A percentile compares a stretch with the other conserved stretches of the same genome.
These are phyloP conservation scores for Hirsutella thompsonii DNA, from an alignment of 2,329 filamentous ascomycete genomes.

Conservation along the genomic window DNA sequence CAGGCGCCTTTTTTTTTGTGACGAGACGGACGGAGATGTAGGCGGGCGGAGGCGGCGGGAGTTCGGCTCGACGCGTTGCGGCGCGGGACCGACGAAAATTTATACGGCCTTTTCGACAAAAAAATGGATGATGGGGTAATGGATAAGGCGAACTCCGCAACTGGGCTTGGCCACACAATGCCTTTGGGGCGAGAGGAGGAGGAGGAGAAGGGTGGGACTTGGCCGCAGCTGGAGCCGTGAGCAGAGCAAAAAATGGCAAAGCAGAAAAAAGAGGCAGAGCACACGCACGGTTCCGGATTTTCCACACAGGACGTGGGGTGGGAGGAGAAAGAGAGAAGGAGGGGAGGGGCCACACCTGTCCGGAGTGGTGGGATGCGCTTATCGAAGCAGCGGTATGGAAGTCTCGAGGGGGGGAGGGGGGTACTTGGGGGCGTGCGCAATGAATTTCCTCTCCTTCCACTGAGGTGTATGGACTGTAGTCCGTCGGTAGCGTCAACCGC, in stretches of 20 bases:
- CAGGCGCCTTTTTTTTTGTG: too few species aligned
- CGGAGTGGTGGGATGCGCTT: constrained; percentile 5
- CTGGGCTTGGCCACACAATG: constrained; percentile 4
- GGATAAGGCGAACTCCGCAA: constrained; percentile 12
- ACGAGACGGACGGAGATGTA: not conserved
- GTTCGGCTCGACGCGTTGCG: not conserved
- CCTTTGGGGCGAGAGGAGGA: constrained; percentile 2
- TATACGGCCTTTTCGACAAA: constrained; percentile 11
- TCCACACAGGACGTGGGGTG: constrained; percentile 2
- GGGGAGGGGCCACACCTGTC: constrained; percentile 2
- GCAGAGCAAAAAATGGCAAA: constrained; percentile 1
- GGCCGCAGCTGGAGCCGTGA: constrained; percentile 3
- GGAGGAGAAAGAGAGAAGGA: not conserved
- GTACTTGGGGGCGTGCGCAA: constrained; percentile 11
- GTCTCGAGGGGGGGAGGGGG: constrained; percentile 8
- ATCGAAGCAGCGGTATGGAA: constrained; percentile 16
- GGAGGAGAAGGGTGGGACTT: constrained; percentile 3
- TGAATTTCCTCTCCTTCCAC: constrained; percentile 12
- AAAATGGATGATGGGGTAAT: constrained; percentile 17
- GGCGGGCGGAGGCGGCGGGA: not conserved
- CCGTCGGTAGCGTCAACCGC: constrained; percentile 13
- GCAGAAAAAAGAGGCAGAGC: not conserved
- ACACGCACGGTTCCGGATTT: constrained; percentile 4
- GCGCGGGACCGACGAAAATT: constrained; percentile 17
- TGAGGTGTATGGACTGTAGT: too few species aligned